These are phyloP conservation scores for Gyromitra esculenta DNA, from an alignment of 2,329 filamentous ascomycete genomes.

Conservation along the genomic window DNA sequence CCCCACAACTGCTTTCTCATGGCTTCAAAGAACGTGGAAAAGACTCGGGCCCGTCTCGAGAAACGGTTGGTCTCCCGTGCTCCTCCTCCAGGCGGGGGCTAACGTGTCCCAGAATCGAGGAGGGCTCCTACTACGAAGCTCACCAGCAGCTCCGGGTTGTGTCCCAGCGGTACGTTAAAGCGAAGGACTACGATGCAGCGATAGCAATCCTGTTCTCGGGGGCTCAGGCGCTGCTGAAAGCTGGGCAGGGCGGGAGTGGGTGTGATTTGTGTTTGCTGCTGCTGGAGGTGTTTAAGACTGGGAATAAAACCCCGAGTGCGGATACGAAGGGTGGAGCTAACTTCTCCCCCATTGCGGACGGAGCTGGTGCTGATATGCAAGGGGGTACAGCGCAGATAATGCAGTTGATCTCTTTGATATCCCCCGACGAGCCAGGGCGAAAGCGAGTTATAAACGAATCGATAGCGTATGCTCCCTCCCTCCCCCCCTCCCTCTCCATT, in stretches of 20 bases:
- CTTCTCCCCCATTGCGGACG: neutral
- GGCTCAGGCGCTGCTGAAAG: constrained; percentile 83
- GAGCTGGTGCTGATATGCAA: neutral
- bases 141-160: constrained; percentile 98
- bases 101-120: constrained; percentile 72
- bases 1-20: constrained; percentile 23
- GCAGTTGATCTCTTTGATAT: constrained; percentile 81
- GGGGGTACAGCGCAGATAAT: constrained; percentile 61
- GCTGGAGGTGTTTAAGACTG: constrained; percentile 90
- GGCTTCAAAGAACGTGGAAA: constrained; percentile 54
- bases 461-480: constrained; percentile 69
- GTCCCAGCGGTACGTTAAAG: constrained; percentile 91
- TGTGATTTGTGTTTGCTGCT: constrained; percentile 89
- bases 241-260: constrained; percentile 91
- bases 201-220: constrained; percentile 87
- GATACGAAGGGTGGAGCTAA: constrained; percentile 70
- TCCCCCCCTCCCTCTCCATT: neutral
- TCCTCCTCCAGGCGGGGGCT: constrained; percentile 46
- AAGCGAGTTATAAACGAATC: constrained; percentile 92
- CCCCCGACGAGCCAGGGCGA: constrained; percentile 82
- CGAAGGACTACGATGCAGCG: constrained; percentile 82
- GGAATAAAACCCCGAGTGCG: constrained; percentile 79
- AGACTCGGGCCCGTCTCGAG: constrained; percentile 52
- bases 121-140: constrained; percentile 96
- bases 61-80: constrained; percentile 42